Evolutionary conservation across 176 grass and related monocot species (phyloP).

Genomic region (Eragrostis nindensis): DNA sequence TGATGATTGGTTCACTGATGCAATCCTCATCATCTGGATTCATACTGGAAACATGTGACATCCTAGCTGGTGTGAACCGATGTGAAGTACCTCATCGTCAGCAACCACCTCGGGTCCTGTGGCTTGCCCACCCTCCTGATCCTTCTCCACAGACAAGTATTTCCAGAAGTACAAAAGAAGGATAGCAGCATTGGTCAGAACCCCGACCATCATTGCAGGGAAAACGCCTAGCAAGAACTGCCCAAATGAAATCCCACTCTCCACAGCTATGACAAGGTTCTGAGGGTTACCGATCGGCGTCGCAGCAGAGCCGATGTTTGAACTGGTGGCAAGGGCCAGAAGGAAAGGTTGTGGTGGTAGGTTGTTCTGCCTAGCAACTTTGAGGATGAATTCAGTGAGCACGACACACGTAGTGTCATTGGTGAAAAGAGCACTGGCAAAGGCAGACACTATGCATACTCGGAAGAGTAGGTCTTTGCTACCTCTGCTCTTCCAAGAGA

Average conservation of each 20-base stretch:
- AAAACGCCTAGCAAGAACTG: slow-evolving; percentile 60
- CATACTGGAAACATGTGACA: slow-evolving; percentile 75
- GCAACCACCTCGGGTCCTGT: slow-evolving; percentile 48
- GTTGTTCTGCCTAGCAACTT: slow-evolving; percentile 80
- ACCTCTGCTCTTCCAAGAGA: slow-evolving; percentile 70
- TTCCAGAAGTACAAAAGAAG: slow-evolving; percentile 82
- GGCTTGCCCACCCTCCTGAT: slow-evolving; percentile 43
- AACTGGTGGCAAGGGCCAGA: slow-evolving; percentile 63
- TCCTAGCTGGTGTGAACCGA: slow-evolving; percentile 83
- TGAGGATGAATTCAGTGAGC: slow-evolving; percentile 87
- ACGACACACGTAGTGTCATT: slow-evolving; percentile 87
- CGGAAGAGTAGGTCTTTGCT: slow-evolving; percentile 77
- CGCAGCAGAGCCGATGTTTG: slow-evolving; percentile 73
- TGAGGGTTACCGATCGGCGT: slow-evolving; percentile 87
- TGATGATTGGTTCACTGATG: slow-evolving; percentile 58
- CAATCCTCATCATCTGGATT: slow-evolving; percentile 58
- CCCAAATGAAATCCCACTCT: slow-evolving; percentile 73
- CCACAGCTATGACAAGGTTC: slow-evolving; percentile 76
- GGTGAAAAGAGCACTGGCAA: slow-evolving; percentile 75
- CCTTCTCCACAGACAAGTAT: slow-evolving; percentile 51
- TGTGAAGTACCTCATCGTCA: slow-evolving; percentile 68
- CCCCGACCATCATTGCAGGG: slow-evolving; percentile 69
- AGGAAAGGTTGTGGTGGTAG: slow-evolving; percentile 77
- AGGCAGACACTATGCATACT: slow-evolving; percentile 66
- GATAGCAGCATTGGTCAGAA: slow-evolving; percentile 64